Conservation (phyloP, 1,139 yeast species). For the Saccharomyces hybrid region DNA sequence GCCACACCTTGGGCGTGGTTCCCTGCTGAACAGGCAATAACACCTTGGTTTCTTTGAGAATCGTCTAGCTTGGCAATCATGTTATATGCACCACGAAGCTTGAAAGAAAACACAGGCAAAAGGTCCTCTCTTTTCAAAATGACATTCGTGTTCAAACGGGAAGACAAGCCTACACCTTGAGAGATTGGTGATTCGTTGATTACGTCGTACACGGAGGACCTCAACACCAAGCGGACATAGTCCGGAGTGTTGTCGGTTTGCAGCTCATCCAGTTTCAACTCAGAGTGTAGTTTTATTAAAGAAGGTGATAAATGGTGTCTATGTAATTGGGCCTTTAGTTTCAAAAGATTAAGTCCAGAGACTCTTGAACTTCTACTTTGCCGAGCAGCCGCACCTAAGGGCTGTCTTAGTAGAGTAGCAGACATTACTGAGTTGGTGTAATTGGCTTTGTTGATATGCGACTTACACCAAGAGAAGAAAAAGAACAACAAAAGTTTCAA, state of each 20-base stretch:
- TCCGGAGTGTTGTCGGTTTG: conserved; percentile 71
- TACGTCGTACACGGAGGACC: conserved; percentile 91
- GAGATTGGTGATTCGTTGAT: conserved; percentile 84
- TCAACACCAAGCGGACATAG: conserved; percentile 77
- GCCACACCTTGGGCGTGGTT: conserved; percentile 99
- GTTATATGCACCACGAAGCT: conserved; percentile 93
- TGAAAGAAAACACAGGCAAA: conserved; percentile 91
- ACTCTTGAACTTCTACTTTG: not conserved
- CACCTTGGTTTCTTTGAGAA: conserved; percentile 70
- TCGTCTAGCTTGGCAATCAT: conserved; percentile 83
- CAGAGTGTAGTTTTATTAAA: conserved; percentile 24
- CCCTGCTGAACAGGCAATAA: conserved; percentile 97
- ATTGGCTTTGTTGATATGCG: not conserved
- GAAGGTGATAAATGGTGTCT: conserved; percentile 13
- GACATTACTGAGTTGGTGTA: not conserved
- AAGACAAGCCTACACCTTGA: conserved; percentile 66
- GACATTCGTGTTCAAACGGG: conserved; percentile 63
- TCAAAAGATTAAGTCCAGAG: not conserved
- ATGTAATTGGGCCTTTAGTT: not conserved
- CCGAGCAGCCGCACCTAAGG: not conserved
- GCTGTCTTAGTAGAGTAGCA: not conserved
- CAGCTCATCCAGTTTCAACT: conserved; percentile 42
- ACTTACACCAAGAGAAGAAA: not conserved
- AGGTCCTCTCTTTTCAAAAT: conserved; percentile 84
- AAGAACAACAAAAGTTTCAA: not conserved